phyloP scores from a whole-genome alignment of 2,329 filamentous ascomycete genomes.

The Pestalotiopsis sp. region DNA sequence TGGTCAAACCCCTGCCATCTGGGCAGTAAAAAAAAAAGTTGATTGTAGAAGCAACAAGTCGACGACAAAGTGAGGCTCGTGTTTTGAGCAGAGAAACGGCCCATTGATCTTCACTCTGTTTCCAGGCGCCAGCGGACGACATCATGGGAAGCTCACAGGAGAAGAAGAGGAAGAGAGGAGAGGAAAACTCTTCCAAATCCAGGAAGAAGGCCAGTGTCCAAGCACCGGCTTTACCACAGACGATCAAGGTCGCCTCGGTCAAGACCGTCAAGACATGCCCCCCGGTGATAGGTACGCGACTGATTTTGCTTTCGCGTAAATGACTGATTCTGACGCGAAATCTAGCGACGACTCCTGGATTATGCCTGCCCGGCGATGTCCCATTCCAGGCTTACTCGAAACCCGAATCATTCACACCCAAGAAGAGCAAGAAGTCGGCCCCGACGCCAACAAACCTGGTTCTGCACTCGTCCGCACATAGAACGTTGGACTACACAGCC shows the following conservation, averaged over 20 bases:
- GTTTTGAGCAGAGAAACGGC: not conserved
- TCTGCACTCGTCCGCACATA: constrained; percentile 60
- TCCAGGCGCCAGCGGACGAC: not conserved
- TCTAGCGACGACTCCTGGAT: constrained; percentile 43
- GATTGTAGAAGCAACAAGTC: not conserved
- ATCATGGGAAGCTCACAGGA: constrained; percentile 42
- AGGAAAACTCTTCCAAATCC: constrained; percentile 41
- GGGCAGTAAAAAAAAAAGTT: constrained; percentile 16
- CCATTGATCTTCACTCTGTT: not conserved
- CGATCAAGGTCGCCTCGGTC: constrained; percentile 50
- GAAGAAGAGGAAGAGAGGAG: constrained; percentile 59
- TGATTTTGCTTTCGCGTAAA: not conserved
- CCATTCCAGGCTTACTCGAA: constrained; percentile 54
- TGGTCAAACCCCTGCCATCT: not conserved
- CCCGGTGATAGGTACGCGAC: constrained; percentile 53
- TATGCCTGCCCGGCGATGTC: constrained; percentile 38
- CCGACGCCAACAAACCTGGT: constrained; percentile 51
- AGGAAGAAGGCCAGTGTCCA: constrained; percentile 58
- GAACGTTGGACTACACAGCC: constrained; percentile 62
- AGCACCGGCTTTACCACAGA: constrained; percentile 33
- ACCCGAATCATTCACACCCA: constrained; percentile 29
- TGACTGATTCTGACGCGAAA: not conserved
- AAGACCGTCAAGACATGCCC: constrained; percentile 49
- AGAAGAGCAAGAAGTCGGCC: constrained; percentile 43
- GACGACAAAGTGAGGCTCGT: not conserved